phyloP scores from a whole-genome alignment of 2,329 filamentous ascomycete species.

The Colletotrichum lini region DNA sequence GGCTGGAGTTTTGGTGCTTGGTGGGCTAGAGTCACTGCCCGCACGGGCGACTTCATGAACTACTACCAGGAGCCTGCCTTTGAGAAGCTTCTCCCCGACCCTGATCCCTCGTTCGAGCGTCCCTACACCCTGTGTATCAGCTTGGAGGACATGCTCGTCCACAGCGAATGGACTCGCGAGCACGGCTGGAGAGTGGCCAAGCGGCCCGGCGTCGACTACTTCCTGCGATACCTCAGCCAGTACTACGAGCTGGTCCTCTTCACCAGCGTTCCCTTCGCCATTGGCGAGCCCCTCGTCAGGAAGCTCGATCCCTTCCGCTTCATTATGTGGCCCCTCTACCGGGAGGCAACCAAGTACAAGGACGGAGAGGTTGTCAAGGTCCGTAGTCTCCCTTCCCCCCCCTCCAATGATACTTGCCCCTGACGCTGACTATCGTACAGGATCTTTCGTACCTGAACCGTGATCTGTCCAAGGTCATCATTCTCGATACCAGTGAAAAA shows the following conservation, averaged over 20 bases:
- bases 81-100: conserved; percentile 89
- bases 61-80: conserved; percentile 98
- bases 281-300: conserved; percentile 88
- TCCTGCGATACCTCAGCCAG: conserved; percentile 94
- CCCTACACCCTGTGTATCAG: conserved; percentile 95
- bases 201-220: conserved; percentile 95
- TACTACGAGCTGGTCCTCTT: conserved; percentile 99
- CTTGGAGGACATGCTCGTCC: conserved; percentile 92
- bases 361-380: conserved; percentile 98
- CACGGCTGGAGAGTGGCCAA: conserved; percentile 97
- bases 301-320: conserved; percentile 97
- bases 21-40: conserved; percentile 84
- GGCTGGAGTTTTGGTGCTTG: conserved; percentile 84
- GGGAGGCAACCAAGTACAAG: conserved; percentile 97
- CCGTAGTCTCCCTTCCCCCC: conserved; percentile 46
- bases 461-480: conserved; percentile 93
- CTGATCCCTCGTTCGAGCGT: conserved; percentile 83
- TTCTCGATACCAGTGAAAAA: conserved; percentile 87
- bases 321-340: conserved; percentile 94
- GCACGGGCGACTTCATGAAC: conserved; percentile 81
- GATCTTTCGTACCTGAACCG: conserved; percentile 98
- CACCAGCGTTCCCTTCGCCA: conserved; percentile 86
- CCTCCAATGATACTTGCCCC: neutral
- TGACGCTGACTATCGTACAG: conserved; percentile 59
- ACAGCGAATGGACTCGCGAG: conserved; percentile 94